Conservation (phyloP, 768 basidiomycete species). For the Paxillus rubicundulus region DNA sequence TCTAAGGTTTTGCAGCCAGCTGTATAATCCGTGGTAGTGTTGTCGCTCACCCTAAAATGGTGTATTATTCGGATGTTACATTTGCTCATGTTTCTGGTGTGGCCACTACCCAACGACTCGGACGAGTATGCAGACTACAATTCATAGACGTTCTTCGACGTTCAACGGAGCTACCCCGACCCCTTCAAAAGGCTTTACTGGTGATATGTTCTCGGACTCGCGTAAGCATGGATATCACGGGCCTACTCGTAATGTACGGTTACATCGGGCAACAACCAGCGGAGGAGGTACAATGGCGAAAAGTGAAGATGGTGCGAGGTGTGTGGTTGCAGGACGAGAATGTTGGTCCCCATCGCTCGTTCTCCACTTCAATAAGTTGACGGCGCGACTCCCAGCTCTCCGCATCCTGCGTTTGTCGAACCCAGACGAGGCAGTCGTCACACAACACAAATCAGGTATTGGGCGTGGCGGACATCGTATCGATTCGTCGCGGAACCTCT, state of each 20-base stretch:
- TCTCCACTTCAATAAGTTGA: conserved; percentile 5
- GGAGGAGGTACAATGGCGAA: conserved; percentile 69
- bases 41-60: too few species aligned
- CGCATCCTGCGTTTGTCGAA: conserved; percentile 59
- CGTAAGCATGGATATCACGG: conserved; percentile 45
- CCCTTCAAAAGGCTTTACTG: conserved; percentile 5
- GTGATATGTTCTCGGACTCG: conserved; percentile 41
- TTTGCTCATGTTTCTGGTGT: too few species aligned
- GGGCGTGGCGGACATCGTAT: conserved; percentile 64
- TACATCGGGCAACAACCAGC: conserved; percentile 54
- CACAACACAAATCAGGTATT: conserved; percentile 50
- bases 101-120: too few species aligned
- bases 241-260: conserved; percentile 52
- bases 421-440: conserved; percentile 35
- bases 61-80: too few species aligned
- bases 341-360: conserved; percentile 42
- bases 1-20: too few species aligned
- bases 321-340: conserved; percentile 77
- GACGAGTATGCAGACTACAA: conserved; percentile 20
- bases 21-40: too few species aligned
- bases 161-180: conserved; percentile 8
- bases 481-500: conserved; percentile 73
- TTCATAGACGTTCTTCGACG: conserved; percentile 28
- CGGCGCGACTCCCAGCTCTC: conserved; percentile 41
- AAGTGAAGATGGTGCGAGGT: conserved; percentile 62